Percentiles rank a stretch among this genome's conserved stretches.
Conservation (phyloP, 441 rosid species). For the Gossypium aridum region DNA sequence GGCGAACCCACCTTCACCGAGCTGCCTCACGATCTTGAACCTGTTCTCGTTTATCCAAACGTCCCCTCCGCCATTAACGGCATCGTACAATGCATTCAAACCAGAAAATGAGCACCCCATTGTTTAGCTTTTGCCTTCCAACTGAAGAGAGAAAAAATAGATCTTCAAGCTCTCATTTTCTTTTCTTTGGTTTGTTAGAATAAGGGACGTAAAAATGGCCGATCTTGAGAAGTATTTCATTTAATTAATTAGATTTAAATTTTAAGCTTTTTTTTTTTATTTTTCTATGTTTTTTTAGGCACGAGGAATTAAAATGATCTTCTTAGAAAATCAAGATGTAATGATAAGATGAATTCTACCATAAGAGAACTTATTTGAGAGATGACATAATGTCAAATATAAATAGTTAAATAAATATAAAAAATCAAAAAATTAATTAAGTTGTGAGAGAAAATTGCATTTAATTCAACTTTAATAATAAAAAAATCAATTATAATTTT, state of each 20-base stretch:
- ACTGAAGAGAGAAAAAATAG: background rate
- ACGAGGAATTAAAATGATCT: no score
- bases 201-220: background rate
- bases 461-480: no score
- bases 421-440: no score
- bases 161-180: background rate
- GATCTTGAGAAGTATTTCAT: conserved; percentile 15
- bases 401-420: no score
- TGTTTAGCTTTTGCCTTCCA: background rate
- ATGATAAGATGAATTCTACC: no score
- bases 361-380: no score
- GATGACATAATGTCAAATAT: no score
- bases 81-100: conserved; percentile 84
- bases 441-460: no score
- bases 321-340: no score
- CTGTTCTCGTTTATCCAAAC: conserved; percentile 99
- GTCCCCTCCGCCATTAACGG: conserved; percentile 85
- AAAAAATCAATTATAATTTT: no score
- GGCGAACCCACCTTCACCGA: conserved; percentile 98
- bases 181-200: background rate
- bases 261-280: no score
- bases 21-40: conserved; percentile 82
- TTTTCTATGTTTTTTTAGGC: no score
- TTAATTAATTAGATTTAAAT: background rate
- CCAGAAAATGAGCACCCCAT: conserved; percentile 98